A percentile compares a stretch with the other conserved stretches of the same genome.
Evolutionary conservation across 768 basidiomycete species (phyloP).

Genomic region (Leccinum boreale): DNA sequence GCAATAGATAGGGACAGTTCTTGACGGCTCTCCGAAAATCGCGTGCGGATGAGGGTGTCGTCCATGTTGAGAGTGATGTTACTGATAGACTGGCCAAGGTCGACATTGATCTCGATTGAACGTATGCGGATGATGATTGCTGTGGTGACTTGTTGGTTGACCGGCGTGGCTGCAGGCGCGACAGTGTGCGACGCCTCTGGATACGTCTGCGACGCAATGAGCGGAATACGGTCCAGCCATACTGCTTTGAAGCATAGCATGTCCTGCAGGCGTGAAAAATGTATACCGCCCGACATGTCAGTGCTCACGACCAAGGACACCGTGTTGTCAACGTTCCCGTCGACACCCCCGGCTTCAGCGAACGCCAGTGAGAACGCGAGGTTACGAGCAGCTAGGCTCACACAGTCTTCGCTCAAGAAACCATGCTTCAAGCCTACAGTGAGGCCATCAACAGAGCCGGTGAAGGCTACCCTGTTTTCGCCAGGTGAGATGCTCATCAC

Average conservation of each 20-base stretch:
- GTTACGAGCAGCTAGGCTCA: constrained; percentile 77
- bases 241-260: constrained; percentile 94
- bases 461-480: constrained; percentile 66
- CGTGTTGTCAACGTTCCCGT: constrained; percentile 41
- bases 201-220: constrained; percentile 48
- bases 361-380: constrained; percentile 76
- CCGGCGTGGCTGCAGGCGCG: constrained; percentile 10
- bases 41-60: constrained; percentile 62
- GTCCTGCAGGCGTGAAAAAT: constrained; percentile 86
- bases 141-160: constrained; percentile 52
- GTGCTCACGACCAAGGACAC: constrained; percentile 83
- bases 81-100: constrained; percentile 86
- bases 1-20: constrained; percentile 66
- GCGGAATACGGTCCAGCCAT: constrained; percentile 85
- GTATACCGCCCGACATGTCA: constrained; percentile 73
- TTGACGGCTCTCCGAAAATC: constrained; percentile 55
- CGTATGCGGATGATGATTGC: constrained; percentile 68
- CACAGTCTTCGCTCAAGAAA: constrained; percentile 79
- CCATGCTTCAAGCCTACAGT: constrained; percentile 81
- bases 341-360: constrained; percentile 43
- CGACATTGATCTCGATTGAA: constrained; percentile 67
- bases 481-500: constrained; percentile 74
- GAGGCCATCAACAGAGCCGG: constrained; percentile 78
- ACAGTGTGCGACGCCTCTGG: constrained; percentile 19
- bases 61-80: constrained; percentile 61